phyloP scores from a whole-genome alignment of 768 basidiomycete species.

The Macrolepiota dolichaula region DNA sequence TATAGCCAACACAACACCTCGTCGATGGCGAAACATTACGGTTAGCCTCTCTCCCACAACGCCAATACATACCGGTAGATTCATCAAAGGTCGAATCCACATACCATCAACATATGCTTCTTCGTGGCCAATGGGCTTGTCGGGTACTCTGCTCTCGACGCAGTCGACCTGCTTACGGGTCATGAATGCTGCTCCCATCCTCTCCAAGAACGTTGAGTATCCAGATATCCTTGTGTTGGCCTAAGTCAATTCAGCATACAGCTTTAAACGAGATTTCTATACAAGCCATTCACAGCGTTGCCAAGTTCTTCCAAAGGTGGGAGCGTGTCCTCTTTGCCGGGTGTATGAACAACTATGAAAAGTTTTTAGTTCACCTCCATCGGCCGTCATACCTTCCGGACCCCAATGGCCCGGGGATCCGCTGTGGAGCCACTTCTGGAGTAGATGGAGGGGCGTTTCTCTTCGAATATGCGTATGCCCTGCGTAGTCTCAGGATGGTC shows the following conservation, averaged over 20 bases:
- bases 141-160: background rate
- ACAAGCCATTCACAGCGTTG: background rate
- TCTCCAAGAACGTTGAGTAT: background rate
- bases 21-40: background rate
- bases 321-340: background rate
- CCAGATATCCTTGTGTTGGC: background rate
- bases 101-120: background rate
- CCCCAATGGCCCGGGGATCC: background rate
- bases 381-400: background rate
- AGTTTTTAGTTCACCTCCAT: background rate
- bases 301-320: background rate
- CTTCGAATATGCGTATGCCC: background rate
- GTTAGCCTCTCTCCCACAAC: background rate
- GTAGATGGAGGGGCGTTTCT: background rate
- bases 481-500: background rate
- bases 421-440: background rate
- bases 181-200: background rate
- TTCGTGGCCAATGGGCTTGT: background rate
- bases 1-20: background rate
- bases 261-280: background rate
- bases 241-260: background rate
- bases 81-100: background rate
- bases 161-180: background rate
- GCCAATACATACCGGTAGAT: background rate
- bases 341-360: background rate